phyloP scores from a whole-genome alignment of 1,284 basidiomycete genomes.

The Ceratobasidium sp. region DNA sequence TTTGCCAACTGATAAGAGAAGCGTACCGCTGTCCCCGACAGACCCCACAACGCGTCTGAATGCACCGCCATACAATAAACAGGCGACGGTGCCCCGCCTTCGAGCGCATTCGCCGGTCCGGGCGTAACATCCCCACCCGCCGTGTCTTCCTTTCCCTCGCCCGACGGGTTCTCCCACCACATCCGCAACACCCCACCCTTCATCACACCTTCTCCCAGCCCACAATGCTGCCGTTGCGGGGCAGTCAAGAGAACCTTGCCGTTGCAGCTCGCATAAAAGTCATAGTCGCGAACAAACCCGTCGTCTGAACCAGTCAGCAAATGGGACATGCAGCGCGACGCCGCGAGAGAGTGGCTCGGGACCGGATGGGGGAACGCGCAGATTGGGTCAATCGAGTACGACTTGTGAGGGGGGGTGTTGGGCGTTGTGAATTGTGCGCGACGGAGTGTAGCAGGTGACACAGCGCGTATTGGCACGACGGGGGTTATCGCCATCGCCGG shows the following conservation, averaged over 20 bases:
- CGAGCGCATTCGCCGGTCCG: slow-evolving; percentile 53
- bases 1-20: background rate
- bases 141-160: slow-evolving; percentile 5
- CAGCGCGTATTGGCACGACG: slow-evolving; percentile 61
- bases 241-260: slow-evolving; percentile 88
- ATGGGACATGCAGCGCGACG: slow-evolving; percentile 88
- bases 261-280: slow-evolving; percentile 89
- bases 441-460: slow-evolving; percentile 69
- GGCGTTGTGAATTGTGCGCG: slow-evolving; percentile 54
- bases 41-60: slow-evolving; percentile 88
- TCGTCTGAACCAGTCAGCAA: slow-evolving; percentile 92
- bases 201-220: slow-evolving; percentile 90
- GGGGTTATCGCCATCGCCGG: slow-evolving; percentile 51
- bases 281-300: slow-evolving; percentile 93
- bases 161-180: slow-evolving; percentile 73
- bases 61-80: slow-evolving; percentile 91
- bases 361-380: slow-evolving; percentile 91
- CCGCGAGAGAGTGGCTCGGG: slow-evolving; percentile 86
- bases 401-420: slow-evolving; percentile 57
- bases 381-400: slow-evolving; percentile 91
- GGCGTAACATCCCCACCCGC: slow-evolving; percentile 49
- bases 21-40: slow-evolving; percentile 82
- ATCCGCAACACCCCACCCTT: slow-evolving; percentile 87
- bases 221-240: slow-evolving; percentile 88
- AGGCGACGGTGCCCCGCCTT: slow-evolving; percentile 69